These are phyloP conservation scores for Pseudoturritis turrita DNA, from an alignment of 345 rosid genomes.

Conservation along the genomic window DNA sequence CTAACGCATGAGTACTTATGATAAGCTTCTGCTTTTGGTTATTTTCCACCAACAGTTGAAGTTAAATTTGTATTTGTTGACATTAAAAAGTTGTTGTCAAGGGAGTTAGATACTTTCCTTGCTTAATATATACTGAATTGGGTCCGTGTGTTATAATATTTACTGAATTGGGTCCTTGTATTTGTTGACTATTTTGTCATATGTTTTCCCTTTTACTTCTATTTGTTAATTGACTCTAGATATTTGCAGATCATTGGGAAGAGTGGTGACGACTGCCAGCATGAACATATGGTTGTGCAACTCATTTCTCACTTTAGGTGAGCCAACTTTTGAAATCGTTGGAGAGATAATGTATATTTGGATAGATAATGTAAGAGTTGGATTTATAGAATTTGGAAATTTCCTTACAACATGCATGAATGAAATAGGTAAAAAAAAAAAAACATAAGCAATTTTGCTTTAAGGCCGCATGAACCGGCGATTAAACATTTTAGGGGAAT, in stretches of 20 bases:
- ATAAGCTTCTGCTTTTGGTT: neutral
- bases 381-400: too few relatives aligned
- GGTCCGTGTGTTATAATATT: conserved; percentile 19
- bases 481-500: too few relatives aligned
- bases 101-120: conserved; percentile 7
- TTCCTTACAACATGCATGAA: too few relatives aligned
- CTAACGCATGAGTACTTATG: neutral
- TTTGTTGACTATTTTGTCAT: neutral
- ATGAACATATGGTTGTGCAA: conserved; percentile 99
- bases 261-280: conserved; percentile 99
- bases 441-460: too few relatives aligned
- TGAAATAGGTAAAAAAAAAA: too few relatives aligned
- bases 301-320: conserved; percentile 97
- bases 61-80: neutral
- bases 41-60: neutral
- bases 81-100: neutral
- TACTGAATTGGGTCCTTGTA: too few relatives aligned
- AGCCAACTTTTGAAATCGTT: too few relatives aligned
- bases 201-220: conserved; percentile 9
- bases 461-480: too few relatives aligned
- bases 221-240: conserved; percentile 13
- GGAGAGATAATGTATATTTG: too few relatives aligned
- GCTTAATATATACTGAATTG: neutral
- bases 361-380: too few relatives aligned
- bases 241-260: conserved; percentile 72